phyloP scores from a whole-genome alignment of 164 flowering plant species.

The Dillenia suffruticosa region DNA sequence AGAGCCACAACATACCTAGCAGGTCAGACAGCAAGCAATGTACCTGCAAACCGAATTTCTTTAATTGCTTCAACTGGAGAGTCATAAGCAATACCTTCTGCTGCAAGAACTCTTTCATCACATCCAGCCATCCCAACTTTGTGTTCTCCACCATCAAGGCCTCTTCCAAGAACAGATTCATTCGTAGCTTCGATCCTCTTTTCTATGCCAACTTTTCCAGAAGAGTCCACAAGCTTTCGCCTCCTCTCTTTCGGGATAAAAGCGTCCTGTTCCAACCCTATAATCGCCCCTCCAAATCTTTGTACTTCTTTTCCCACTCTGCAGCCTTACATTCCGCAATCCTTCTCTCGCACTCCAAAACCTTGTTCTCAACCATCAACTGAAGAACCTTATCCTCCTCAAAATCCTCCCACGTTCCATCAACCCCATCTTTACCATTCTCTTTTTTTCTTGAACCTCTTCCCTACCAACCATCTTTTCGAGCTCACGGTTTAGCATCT shows the following conservation, averaged over 20 bases:
- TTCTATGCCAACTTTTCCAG: background rate
- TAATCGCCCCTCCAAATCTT: conserved; percentile 25
- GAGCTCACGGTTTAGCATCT: conserved; percentile 13
- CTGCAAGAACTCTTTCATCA: background rate
- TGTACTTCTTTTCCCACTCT: conserved; percentile 30
- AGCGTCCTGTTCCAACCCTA: conserved; percentile 11
- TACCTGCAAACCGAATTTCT: conserved; percentile 18
- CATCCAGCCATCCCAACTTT: conserved; percentile 7
- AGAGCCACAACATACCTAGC: too few species aligned
- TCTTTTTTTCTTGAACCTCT: background rate
- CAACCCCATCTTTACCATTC: conserved; percentile 1
- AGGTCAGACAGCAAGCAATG: background rate
- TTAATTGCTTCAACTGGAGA: conserved; percentile 12
- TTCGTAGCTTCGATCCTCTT: background rate
- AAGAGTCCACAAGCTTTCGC: background rate
- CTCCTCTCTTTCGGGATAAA: background rate
- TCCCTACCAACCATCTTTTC: conserved; percentile 4
- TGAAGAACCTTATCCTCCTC: conserved; percentile 17
- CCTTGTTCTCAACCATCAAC: conserved; percentile 37
- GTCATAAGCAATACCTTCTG: conserved; percentile 5
- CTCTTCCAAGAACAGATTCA: background rate
- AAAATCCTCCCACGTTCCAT: conserved; percentile 9
- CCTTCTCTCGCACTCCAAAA: conserved; percentile 38
- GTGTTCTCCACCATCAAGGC: background rate
- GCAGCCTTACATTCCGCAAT: conserved; percentile 37